Percentiles rank a stretch among this genome's conserved stretches.
Conservation (phyloP, 345 rosid genomes). For the Leavenworthia alabamica region DNA sequence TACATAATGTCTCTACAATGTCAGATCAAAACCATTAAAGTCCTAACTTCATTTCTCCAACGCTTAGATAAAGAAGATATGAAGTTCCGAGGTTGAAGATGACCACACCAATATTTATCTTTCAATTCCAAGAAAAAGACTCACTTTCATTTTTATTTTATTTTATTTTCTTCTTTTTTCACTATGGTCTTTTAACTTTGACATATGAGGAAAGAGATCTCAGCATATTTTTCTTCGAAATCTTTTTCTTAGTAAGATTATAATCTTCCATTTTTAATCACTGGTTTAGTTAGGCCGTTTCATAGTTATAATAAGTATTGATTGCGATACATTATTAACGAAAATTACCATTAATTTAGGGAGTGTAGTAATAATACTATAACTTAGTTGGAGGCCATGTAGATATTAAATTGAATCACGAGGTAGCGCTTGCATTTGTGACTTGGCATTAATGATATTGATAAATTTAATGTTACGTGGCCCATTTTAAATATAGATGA, state of each 20-base stretch:
- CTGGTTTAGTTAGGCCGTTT: not conserved
- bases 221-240: no score
- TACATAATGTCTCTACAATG: slow-evolving; percentile 55
- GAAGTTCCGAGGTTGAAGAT: slow-evolving; percentile 49
- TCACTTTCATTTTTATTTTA: not conserved
- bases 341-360: slow-evolving; percentile 3
- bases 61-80: slow-evolving; percentile 44
- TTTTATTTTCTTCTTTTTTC: not conserved
- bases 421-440: slow-evolving; percentile 26
- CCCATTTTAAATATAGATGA: slow-evolving; percentile 14
- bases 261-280: not conserved
- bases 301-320: slow-evolving; percentile 4
- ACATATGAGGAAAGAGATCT: slow-evolving; percentile 23
- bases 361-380: slow-evolving; percentile 8
- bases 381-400: slow-evolving; percentile 13
- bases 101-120: slow-evolving; percentile 10
- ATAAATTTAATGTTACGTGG: slow-evolving; percentile 20
- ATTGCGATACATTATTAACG: not conserved
- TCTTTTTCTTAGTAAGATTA: slow-evolving; percentile 7
- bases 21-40: slow-evolving; percentile 58
- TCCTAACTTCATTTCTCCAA: slow-evolving; percentile 43
- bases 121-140: not conserved
- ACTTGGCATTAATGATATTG: slow-evolving; percentile 20
- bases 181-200: slow-evolving; percentile 9
- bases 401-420: slow-evolving; percentile 27